A percentile compares a stretch with the other conserved stretches of the same genome.
Conservation (phyloP, 164 flowering plant species). For the Platanus orientalis region DNA sequence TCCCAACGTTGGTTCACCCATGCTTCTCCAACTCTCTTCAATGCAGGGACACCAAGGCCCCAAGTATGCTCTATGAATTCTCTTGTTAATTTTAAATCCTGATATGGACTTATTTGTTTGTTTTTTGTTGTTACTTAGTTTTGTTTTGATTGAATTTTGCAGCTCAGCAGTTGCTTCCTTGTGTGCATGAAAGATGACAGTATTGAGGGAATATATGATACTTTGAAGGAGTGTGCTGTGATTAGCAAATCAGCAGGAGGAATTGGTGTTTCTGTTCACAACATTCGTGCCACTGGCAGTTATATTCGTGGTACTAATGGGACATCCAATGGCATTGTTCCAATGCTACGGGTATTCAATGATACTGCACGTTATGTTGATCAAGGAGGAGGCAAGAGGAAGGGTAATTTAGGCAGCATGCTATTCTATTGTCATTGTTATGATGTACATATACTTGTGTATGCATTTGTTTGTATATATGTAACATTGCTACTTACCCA, state of each 20-base stretch:
- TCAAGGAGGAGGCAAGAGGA: slow-evolving; percentile 99
- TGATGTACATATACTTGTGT: not conserved
- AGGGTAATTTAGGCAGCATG: slow-evolving; percentile 50
- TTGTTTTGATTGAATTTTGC: slow-evolving; percentile 20
- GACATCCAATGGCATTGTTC: slow-evolving; percentile 95
- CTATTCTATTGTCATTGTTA: too few species aligned
- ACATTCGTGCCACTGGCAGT: slow-evolving; percentile 93
- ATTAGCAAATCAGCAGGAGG: slow-evolving; percentile 99
- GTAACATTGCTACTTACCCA: not conserved
- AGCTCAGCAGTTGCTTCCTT: slow-evolving; percentile 98
- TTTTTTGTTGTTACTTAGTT: not conserved
- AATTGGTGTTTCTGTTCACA: slow-evolving; percentile 95
- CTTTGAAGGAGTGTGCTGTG: slow-evolving; percentile 96
- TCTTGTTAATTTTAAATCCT: not conserved
- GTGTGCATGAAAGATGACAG: slow-evolving; percentile 98
- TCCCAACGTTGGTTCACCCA: slow-evolving; percentile 99
- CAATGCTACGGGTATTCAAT: slow-evolving; percentile 95
- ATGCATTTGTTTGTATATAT: not conserved
- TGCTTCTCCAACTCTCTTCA: slow-evolving; percentile 98
- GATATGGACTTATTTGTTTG: not conserved
- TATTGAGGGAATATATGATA: slow-evolving; percentile 96
- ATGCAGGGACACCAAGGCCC: slow-evolving; percentile 97
- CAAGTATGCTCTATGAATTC: slow-evolving; percentile 47
- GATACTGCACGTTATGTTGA: slow-evolving; percentile 99
- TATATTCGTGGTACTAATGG: slow-evolving; percentile 99